phyloP scores from a whole-genome alignment of 345 rosid genomes.

The Populus simonii region DNA sequence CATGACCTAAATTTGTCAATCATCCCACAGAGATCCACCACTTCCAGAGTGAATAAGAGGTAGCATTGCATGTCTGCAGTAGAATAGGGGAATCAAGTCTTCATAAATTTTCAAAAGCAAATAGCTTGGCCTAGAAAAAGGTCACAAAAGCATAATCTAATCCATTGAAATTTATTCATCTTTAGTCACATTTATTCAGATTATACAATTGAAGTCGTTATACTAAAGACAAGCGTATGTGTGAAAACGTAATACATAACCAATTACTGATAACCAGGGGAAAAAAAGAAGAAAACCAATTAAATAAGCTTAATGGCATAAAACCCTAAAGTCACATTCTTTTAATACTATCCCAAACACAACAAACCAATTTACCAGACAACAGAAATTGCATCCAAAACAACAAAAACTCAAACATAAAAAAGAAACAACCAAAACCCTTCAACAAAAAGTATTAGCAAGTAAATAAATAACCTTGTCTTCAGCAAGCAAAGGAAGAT shows the following conservation, averaged over 20 bases:
- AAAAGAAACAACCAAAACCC: neutral
- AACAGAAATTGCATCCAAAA: neutral
- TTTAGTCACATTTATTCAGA: neutral
- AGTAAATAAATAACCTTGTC: constrained; percentile 48
- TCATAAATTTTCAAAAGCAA: neutral
- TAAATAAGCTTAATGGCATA: neutral
- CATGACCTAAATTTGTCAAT: neutral
- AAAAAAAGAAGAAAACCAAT: neutral
- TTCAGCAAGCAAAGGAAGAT: constrained; percentile 72
- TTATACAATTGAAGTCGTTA: neutral
- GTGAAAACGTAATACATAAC: neutral
- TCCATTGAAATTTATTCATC: neutral
- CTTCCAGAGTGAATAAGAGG: too few relatives aligned
- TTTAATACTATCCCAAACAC: neutral
- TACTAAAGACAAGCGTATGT: neutral
- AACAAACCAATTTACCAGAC: neutral
- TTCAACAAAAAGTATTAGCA: neutral
- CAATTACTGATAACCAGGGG: neutral
- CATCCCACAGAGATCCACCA: too few relatives aligned
- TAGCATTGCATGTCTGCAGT: neutral
- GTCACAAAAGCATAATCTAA: neutral
- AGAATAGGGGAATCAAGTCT: neutral
- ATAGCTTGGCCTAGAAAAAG: neutral
- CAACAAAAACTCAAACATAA: neutral
- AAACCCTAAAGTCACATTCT: neutral